phyloP scores from a whole-genome alignment of 1,284 basidiomycete genomes.

The Ustilago vetiveriae region DNA sequence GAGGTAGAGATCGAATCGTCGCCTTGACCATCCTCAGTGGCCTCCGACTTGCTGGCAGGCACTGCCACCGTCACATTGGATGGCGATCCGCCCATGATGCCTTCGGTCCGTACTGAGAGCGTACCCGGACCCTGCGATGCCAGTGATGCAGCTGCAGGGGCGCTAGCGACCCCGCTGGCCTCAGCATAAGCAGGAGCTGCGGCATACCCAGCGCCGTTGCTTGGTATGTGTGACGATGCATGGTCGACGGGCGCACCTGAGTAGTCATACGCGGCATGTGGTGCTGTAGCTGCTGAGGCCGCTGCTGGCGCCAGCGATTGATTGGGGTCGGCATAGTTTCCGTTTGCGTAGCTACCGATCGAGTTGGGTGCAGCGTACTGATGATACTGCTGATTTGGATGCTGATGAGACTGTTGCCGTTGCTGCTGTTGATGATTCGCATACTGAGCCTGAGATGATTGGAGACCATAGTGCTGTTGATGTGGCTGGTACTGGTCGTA shows the following conservation, averaged over 20 bases:
- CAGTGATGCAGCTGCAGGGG: background rate
- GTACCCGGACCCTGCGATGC: constrained; percentile 10
- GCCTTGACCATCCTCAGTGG: constrained; percentile 4
- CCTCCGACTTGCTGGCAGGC: constrained; percentile 1
- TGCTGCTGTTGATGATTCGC: background rate
- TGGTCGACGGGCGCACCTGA: constrained; percentile 1
- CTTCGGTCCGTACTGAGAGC: constrained; percentile 26
- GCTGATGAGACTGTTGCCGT: constrained; percentile 7
- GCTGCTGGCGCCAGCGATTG: constrained; percentile 5
- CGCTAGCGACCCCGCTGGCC: background rate
- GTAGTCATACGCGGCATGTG: constrained; percentile 19
- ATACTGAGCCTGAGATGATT: constrained; percentile 6
- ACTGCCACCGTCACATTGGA: constrained; percentile 2
- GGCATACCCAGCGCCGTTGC: constrained; percentile 7
- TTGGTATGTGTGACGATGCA: constrained; percentile 6
- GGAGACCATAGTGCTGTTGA: background rate
- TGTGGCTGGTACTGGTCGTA: constrained; percentile 15
- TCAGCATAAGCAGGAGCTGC: constrained; percentile 5
- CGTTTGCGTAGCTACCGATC: constrained; percentile 8
- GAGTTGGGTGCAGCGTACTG: background rate
- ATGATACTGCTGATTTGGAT: constrained; percentile 8
- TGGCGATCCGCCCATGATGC: constrained; percentile 13
- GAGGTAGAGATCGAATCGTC: constrained; percentile 19
- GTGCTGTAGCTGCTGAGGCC: constrained; percentile 4
- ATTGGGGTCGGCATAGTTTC: constrained; percentile 13